Evolutionary conservation across 2,329 filamentous ascomycete species (phyloP).

Genomic region (Claviceps monticola): DNA sequence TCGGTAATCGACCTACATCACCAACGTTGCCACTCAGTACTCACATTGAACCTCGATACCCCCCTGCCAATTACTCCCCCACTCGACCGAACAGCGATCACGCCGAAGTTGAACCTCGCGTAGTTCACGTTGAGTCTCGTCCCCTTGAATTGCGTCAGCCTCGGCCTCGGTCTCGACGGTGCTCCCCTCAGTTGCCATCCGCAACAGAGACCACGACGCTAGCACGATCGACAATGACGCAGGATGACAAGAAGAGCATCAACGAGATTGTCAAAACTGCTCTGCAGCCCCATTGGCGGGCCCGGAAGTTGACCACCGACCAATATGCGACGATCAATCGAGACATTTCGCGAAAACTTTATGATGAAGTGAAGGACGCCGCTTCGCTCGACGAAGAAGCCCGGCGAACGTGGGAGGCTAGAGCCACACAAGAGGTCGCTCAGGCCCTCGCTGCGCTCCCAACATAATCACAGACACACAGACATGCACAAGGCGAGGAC

Average conservation of each 20-base stretch:
- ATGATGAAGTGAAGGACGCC: conserved; percentile 49
- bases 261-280: conserved; percentile 76
- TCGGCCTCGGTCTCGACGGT: conserved; percentile 25
- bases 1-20: conserved; percentile 43
- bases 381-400: conserved; percentile 49
- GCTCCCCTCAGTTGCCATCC: conserved; percentile 25
- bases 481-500: conserved; percentile 10
- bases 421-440: conserved; percentile 66
- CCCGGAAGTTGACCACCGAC: conserved; percentile 67
- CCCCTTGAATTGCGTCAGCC: conserved; percentile 38
- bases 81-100: conserved; percentile 31
- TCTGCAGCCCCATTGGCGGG: conserved; percentile 70
- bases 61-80: conserved; percentile 61
- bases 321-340: conserved; percentile 90
- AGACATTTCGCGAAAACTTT: conserved; percentile 75
- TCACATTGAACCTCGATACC: conserved; percentile 58
- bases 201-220: conserved; percentile 56
- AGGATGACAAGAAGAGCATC: conserved; percentile 76
- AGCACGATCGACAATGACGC: conserved; percentile 49
- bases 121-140: conserved; percentile 12
- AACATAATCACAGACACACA: conserved; percentile 23
- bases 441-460: conserved; percentile 51
- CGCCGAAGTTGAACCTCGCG: conserved; percentile 29
- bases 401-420: conserved; percentile 57
- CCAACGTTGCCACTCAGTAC: conserved; percentile 55